Evolutionary conservation across 306 rosid species (phyloP), one percentile per base, ranked within the genome.

Genomic region (Spatholobus suberectus): DNA sequence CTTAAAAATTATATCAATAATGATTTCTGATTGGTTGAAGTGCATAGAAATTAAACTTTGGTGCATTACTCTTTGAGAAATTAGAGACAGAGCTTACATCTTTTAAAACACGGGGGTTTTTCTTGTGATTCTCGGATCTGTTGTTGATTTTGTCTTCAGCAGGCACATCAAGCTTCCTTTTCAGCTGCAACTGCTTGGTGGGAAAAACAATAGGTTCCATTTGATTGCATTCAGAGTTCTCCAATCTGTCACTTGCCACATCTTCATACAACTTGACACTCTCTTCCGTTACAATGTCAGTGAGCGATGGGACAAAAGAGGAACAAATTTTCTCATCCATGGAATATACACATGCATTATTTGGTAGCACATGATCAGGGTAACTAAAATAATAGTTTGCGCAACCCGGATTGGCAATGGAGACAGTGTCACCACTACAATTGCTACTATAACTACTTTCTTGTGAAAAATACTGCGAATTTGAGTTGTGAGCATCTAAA

Each of bases 41-140:
- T 41, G 2, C 47, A 41, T 10, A 44, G 51, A 44, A 44, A 44
- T 14, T 13, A 44, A 44, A 46, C 7, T 46, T 0, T 46, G 13
- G 6, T 46, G 52, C 18, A 4, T 14, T 46, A 46, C 6, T 51
- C 23, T 14, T 32, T 3, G 43, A 65, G 49, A 67, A 20, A 67
- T 38, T 37, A 41, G 37, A 71, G 76, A 27, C 26, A 66, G 75
- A 68, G 85, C 93, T 90, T 87, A 95, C 98, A 13, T 92, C 83
- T 83, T 47, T 77, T 20, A 63, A 77, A 59, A 83, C 49, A 7
- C 88, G 88, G 14, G 87, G 41, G 54, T 87, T 92, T 87, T 90
- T 93, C 87, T 88, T 91, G 26, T 70, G 88, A 62, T 71, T 84
- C 68, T 76, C 86, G 0, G 85, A 80, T 32, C 52, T 40, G 58